Base-by-base conservation (phyloP, 176 grass and related monocot species). In the Aechmea fasciata region DNA sequence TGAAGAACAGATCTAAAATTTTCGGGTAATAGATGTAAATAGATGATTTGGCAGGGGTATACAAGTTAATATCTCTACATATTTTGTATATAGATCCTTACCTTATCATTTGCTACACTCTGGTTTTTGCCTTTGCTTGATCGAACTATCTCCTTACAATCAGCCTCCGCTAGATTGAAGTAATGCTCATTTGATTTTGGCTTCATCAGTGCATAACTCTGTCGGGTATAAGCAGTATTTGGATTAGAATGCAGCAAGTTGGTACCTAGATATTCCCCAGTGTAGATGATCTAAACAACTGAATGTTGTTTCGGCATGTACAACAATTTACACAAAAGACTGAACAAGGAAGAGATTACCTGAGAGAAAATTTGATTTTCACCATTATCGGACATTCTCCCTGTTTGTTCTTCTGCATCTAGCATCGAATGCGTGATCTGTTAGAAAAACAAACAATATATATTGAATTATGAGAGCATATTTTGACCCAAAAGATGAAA, bases 401-500 rank as follows among this genome's bases (percentile, higher is more conserved):
- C 28, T 47, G 33, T 47, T 20, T 29, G 10, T 67, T 67, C 65
- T 67, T 29, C 14, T 47, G 65, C 11, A 47, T 10, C 11, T 48
- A 33, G 7, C 29, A 67, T 47, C 18, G 28, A n/a, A 67, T 67
- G 48, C 11, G 29, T 33, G 48, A 17, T n/a, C 65, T 49, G 65
- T 11, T 41, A 41, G 33, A 67, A n/a, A 67, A 47, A 17, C 65
- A 67, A 47, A 67, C 15, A 49, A 17, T 67, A 15, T 10, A 49
- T 10, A 17, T n/a, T 33, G 14, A 49, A 49, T 13, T 47, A 10
- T 67, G 8, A 47, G 28, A 41, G 15, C 33, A 67, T 8, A 49
- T n/a, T 67, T 47, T 67, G 55, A 61, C 15, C 55, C 28, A 67
- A 14, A n/a, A 47, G 14, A 67, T 67, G 29, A 47, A 47, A 63